Conservation (phyloP, 1,284 basidiomycete species). For the Heterobasidion occidentale region DNA sequence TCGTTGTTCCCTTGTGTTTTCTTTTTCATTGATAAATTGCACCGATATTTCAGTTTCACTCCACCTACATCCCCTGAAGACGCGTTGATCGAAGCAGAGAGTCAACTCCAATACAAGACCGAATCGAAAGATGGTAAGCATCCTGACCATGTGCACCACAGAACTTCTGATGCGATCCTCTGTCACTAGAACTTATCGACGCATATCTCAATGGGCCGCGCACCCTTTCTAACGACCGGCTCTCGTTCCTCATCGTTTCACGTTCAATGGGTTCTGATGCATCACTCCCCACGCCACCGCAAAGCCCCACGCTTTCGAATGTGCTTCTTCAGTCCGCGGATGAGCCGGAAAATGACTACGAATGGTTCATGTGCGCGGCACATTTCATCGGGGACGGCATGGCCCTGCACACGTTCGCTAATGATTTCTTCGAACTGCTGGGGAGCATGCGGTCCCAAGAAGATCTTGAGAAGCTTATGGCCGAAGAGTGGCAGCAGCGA, state of each 20-base stretch:
- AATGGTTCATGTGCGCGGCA: conserved; percentile 59
- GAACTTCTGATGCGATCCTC: background rate
- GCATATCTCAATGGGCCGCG: conserved; percentile 68
- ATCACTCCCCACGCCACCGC: conserved; percentile 27
- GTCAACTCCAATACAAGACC: conserved; percentile 40
- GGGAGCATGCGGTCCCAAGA: conserved; percentile 30
- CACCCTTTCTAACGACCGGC: conserved; percentile 58
- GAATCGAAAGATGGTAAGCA: conserved; percentile 45
- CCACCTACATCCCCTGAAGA: conserved; percentile 36
- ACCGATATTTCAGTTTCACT: conserved; percentile 32
- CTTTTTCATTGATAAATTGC: background rate
- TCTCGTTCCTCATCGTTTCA: conserved; percentile 67
- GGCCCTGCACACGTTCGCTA: conserved; percentile 68
- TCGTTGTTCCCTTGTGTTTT: conserved; percentile 5
- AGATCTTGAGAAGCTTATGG: conserved; percentile 35
- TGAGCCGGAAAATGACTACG: conserved; percentile 26
- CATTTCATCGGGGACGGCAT: conserved; percentile 77
- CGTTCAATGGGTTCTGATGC: conserved; percentile 13
- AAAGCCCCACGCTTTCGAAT: conserved; percentile 20
- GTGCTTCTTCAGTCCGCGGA: background rate
- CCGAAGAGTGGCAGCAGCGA: conserved; percentile 38
- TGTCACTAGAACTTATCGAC: conserved; percentile 47
- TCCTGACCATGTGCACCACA: conserved; percentile 2
- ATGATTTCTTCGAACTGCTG: conserved; percentile 63
- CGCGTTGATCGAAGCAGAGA: conserved; percentile 39